These are phyloP conservation scores for Naegleria fowleri DNA, from an alignment of 208 protist species.

Conservation along the genomic window DNA sequence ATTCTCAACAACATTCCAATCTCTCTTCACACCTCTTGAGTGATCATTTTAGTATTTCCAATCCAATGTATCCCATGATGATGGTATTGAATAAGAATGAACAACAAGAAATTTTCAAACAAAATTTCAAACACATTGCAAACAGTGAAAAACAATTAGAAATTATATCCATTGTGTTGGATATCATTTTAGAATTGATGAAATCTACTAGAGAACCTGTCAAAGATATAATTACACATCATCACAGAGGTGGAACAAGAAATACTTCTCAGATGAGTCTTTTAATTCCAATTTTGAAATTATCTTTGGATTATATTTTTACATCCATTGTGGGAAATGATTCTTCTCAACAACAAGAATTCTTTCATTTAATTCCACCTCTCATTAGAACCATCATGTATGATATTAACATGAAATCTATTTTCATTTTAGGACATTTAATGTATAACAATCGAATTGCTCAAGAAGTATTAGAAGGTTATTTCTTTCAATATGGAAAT, in stretches of 20 bases:
- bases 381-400: neutral
- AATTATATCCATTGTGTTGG: neutral
- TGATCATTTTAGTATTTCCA: no score
- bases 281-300: neutral
- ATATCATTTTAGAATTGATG: neutral
- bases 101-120: neutral
- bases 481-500: neutral
- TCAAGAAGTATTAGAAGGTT: slow-evolving; percentile 9
- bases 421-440: neutral
- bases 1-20: no score
- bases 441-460: neutral
- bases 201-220: neutral
- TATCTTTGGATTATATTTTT: neutral
- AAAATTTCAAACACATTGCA: neutral
- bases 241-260: neutral
- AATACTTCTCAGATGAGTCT: neutral
- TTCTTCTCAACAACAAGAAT: neutral
- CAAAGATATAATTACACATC: neutral
- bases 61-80: no score
- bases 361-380: neutral
- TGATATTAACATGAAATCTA: neutral
- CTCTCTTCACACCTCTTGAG: no score
- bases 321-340: neutral
- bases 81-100: neutral
- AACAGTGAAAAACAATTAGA: neutral